These are phyloP conservation scores for Kwoniella dendrophila DNA, from an alignment of 768 basidiomycete genomes.

Conservation along the genomic window DNA sequence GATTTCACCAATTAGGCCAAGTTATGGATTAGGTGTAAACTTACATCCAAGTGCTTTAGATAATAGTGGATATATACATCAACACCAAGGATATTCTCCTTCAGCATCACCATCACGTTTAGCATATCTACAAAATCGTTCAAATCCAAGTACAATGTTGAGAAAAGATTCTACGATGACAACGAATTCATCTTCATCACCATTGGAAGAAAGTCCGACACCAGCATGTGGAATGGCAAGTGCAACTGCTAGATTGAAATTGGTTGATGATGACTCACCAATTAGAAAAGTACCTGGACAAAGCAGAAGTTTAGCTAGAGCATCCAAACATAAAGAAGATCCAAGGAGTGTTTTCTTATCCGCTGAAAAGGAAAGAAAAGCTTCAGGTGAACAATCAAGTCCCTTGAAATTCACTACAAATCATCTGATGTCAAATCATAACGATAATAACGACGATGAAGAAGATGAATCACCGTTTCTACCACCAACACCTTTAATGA, in stretches of 20 bases:
- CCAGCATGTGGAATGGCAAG: constrained; percentile 46
- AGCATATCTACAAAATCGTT: constrained; percentile 14
- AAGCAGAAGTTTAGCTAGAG: constrained; percentile 33
- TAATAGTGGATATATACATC: not conserved
- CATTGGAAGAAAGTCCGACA: constrained; percentile 44
- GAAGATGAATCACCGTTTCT: constrained; percentile 33
- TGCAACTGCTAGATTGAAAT: constrained; percentile 38
- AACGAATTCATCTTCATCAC: constrained; percentile 25
- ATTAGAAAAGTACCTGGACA: constrained; percentile 44
- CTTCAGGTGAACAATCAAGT: constrained; percentile 21
- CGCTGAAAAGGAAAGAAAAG: constrained; percentile 8
- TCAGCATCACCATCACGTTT: constrained; percentile 20
- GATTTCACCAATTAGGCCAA: constrained; percentile 44
- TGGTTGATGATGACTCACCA: constrained; percentile 49
- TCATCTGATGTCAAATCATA: not conserved
- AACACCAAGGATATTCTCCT: constrained; percentile 12
- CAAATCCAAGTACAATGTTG: constrained; percentile 16
- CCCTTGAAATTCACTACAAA: constrained; percentile 40
- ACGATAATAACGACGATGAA: constrained; percentile 23
- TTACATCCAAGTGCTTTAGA: constrained; percentile 1
- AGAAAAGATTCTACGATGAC: constrained; percentile 6
- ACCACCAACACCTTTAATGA: constrained; percentile 36
- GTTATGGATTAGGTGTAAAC: constrained; percentile 14
- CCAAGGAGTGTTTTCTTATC: constrained; percentile 18
- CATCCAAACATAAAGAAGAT: constrained; percentile 12